Evolutionary conservation across 495 filamentous ascomycete genomes (phyloP), one percentile per base, ranked within the genome.

Genomic region (Bathelium albidoporum): DNA sequence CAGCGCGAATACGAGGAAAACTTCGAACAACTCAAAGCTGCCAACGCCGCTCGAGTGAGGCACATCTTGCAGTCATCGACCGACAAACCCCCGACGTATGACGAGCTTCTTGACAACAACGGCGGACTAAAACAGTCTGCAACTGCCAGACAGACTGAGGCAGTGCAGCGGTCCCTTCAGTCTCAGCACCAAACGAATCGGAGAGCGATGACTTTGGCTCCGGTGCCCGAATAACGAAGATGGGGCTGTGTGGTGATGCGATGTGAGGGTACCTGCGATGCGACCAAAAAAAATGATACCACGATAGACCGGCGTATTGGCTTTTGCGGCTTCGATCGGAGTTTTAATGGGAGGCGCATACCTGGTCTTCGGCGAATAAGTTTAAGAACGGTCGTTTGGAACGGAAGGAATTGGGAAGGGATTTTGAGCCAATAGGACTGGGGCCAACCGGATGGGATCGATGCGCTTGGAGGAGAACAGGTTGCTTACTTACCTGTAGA

Each of bases 1-100:
- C 58, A 31, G 2, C 31, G 58, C 14, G 58, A 60, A 12, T 60
- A 60, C 31, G 28, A 60, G 14, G 58, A 60, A n/a, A 16, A 60
- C 12, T 60, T 60, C 31, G 58, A 36, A 24, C 14, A 60, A 20
- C 31, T 60, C 32, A 36, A 22, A 22, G 58, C 58, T 2, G 58
- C 31, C 32, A 60, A 60, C 26, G 58, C 58, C 22, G n/a, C 14
- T 22, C 58, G 58, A 60, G 31, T 60, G 32, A 60, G 31, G 32
- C 28, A 32, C 5, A 36, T 36, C 2, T 36, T 18, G 12, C 31
- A 43, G 22, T 60, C 58, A 0, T 26, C 16, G 32, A 34, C 14
- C 11, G 36, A 60, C 31, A 60, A n/a, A 31, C 58, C 58, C 5
- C 58, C 58, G 26, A 18, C 32, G 5, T 60, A 60, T 26, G 58